These are phyloP conservation scores for Rhizophora apiculata DNA, from an alignment of 345 rosid genomes.

Conservation along the genomic window DNA sequence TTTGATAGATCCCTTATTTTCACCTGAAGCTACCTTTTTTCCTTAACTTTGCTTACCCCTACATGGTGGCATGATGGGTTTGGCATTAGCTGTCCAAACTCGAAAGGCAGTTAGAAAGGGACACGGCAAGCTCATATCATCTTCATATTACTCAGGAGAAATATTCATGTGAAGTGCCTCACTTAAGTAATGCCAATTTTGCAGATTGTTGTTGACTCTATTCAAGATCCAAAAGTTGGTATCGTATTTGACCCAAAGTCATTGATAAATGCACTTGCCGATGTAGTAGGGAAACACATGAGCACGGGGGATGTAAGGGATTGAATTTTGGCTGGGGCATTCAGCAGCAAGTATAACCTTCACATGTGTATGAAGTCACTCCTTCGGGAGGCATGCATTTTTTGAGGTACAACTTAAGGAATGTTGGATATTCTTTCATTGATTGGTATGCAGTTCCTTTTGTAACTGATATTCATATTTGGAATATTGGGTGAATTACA, in stretches of 20 bases:
- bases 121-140: background rate
- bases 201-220: slow-evolving; percentile 64
- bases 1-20: background rate
- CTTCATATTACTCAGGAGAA: background rate
- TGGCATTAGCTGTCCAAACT: background rate
- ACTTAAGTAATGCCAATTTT: slow-evolving; percentile 2
- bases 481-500: too few species aligned
- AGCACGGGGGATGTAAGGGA: slow-evolving; percentile 7
- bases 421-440: background rate
- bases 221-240: slow-evolving; percentile 57
- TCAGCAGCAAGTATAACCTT: background rate
- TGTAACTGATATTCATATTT: too few species aligned
- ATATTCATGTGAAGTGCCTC: background rate
- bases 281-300: slow-evolving; percentile 34
- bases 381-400: background rate
- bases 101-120: background rate
- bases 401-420: background rate
- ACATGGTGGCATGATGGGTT: background rate
- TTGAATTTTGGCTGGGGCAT: background rate
- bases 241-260: slow-evolving; percentile 60
- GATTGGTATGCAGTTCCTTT: too few species aligned
- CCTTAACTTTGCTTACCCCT: background rate
- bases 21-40: background rate
- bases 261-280: slow-evolving; percentile 54
- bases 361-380: background rate